A percentile compares a stretch with the other conserved stretches of the same genome.
Evolutionary conservation across 768 basidiomycete species (phyloP).

Genomic region (Boletus pseudopeckii): DNA sequence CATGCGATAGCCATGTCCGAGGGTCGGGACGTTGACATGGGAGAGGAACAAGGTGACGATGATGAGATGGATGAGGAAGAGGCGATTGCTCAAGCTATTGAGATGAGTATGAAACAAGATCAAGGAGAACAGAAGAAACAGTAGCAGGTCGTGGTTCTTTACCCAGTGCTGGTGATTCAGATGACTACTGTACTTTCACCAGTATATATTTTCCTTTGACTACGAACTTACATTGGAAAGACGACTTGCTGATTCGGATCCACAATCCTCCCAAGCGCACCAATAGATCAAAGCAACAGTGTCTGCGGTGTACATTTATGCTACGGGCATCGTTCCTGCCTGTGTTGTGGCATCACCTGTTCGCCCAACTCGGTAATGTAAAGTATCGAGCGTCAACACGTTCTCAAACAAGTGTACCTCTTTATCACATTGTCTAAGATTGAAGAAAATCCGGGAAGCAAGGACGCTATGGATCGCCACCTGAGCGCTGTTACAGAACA

Average conservation of each 20-base stretch:
- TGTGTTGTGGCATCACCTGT: not conserved
- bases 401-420: not conserved
- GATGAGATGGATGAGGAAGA: conserved; percentile 82
- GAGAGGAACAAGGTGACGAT: conserved; percentile 50
- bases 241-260: not conserved
- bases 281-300: not conserved
- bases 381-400: not conserved
- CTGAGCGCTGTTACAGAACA: conserved; percentile 19
- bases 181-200: not conserved
- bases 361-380: conserved; percentile 1
- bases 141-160: conserved; percentile 9
- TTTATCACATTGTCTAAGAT: conserved; percentile 19
- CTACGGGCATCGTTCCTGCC: not conserved
- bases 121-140: conserved; percentile 42
- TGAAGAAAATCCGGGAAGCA: conserved; percentile 29
- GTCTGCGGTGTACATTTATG: not conserved
- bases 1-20: conserved; percentile 77
- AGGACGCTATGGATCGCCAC: conserved; percentile 27
- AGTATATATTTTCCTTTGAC: conserved; percentile 3
- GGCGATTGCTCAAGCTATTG: conserved; percentile 86
- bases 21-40: conserved; percentile 51
- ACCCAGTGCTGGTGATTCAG: not conserved
- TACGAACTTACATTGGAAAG: not conserved
- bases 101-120: conserved; percentile 83
- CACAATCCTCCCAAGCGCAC: not conserved